Base-by-base conservation (phyloP, 108 stramenopile species). In the Cyclostephanos invisitatus region DNA sequence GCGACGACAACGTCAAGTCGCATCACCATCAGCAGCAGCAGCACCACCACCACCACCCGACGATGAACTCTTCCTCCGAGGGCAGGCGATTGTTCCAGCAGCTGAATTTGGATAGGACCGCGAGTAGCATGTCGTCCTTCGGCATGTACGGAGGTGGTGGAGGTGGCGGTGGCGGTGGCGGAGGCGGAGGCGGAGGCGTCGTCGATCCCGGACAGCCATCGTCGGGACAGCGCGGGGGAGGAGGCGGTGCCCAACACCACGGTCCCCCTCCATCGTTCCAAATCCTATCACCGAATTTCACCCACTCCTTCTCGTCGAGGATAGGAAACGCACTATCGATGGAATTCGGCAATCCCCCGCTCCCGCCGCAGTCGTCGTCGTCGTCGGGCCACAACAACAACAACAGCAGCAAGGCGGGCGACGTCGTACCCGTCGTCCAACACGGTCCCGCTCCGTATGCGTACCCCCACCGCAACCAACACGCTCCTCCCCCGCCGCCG, bases 111-210 rank as follows among this genome's bases (percentile, higher is more conserved):
- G 60, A 71, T 51, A 48, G 70, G 55, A 67, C 70, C 27, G 54
- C 66, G 18, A 78, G 77, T 72, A 72, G 70, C 60, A 67, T 78
- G 77, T 78, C 77, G 11, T 78, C 77, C 1, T 78, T 78, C 35
- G 77, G 77, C 12, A 29, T 78, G 47, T 59, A 61, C 68, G 62
- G 47, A 25, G 62, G 53, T 36, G 65, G 67, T 59, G 73, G 64
- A 49, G 42, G 73, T 1, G 51, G 5, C 0, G 24, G 20, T 5
- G 51, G 5, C 1, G 40, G 10, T 1, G 40, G 10, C 7, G 40
- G 64, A 59, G 42, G 73, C 3, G 51, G 51, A 24, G 24, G 20
- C 1, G 51, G 51, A 40, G 40, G 7, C 10, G 40, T 8, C 3
- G 40, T 11, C 40, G 40, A 8, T 11, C 7, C 40, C 40, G 24